Percentiles rank a stretch among this genome's conserved stretches.
Conservation (phyloP, 441 rosid genomes). For the Aquilaria agallochum region DNA sequence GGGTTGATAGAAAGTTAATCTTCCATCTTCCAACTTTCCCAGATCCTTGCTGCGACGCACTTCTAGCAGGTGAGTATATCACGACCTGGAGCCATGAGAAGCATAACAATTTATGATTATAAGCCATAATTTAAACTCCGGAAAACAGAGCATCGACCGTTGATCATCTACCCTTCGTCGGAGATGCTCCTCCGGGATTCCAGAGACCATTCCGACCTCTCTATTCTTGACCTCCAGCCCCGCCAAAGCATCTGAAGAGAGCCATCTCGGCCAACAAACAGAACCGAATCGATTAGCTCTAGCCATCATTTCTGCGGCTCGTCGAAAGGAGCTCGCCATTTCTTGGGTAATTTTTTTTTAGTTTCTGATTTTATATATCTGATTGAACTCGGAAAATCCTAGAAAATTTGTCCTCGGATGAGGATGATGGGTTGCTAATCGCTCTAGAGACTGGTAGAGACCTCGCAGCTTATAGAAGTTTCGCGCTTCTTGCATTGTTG, state of each 20-base stretch:
- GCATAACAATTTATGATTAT: no score
- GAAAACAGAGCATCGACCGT: no score
- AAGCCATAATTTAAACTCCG: no score
- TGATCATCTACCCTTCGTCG: constrained; percentile 33
- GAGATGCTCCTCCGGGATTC: constrained; percentile 49
- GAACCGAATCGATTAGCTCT: constrained; percentile 16
- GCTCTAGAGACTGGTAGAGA: no score
- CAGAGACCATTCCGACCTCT: constrained; percentile 51
- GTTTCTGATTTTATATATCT: neutral
- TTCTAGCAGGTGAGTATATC: constrained; percentile 76
- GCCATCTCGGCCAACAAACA: constrained; percentile 15
- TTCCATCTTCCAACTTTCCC: constrained; percentile 82
- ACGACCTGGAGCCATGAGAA: constrained; percentile 37
- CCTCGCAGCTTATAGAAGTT: no score
- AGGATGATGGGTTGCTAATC: no score
- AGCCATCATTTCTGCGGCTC: constrained; percentile 16
- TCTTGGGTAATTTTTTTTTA: neutral
- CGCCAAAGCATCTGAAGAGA: constrained; percentile 38
- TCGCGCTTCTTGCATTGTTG: no score
- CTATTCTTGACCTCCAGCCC: constrained; percentile 38
- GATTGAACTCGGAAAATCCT: no score
- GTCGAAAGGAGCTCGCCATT: constrained; percentile 29
- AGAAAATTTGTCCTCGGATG: no score
- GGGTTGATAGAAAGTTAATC: constrained; percentile 68
- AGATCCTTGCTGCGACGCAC: constrained; percentile 80